These are phyloP conservation scores for Aureobasidium sp. DNA, from an alignment of 2,329 filamentous ascomycete species.

Conservation along the genomic window DNA sequence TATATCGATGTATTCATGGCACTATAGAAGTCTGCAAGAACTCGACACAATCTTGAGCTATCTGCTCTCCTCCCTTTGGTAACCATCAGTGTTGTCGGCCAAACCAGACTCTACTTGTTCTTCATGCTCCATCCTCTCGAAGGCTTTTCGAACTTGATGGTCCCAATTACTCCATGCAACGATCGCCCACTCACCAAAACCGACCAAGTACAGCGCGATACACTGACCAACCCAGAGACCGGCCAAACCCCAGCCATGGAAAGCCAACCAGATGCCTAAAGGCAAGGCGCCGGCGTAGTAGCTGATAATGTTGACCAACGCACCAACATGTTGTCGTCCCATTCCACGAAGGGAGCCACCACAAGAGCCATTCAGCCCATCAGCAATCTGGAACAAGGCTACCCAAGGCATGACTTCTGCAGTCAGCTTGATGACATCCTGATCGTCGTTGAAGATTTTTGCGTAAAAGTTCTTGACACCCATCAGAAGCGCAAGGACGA, in stretches of 20 bases:
- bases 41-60: background rate
- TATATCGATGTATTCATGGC: too few relatives aligned
- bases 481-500: conserved; percentile 63
- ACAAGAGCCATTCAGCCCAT: conserved; percentile 77
- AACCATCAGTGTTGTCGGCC: conserved; percentile 17
- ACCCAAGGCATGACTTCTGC: conserved; percentile 76
- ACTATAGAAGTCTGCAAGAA: background rate
- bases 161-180: conserved; percentile 73
- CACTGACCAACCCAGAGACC: conserved; percentile 61
- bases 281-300: conserved; percentile 80
- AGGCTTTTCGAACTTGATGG: conserved; percentile 60
- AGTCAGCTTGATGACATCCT: conserved; percentile 62
- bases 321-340: conserved; percentile 80
- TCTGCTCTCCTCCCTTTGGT: conserved; percentile 9
- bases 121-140: conserved; percentile 56
- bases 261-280: conserved; percentile 74
- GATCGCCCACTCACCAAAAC: conserved; percentile 68
- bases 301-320: conserved; percentile 69
- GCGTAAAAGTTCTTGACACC: conserved; percentile 64
- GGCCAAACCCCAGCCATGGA: conserved; percentile 72
- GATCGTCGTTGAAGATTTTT: conserved; percentile 72
- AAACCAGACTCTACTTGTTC: conserved; percentile 32
- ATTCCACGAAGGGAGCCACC: conserved; percentile 74
- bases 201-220: conserved; percentile 70
- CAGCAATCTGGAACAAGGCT: conserved; percentile 82